A percentile compares a stretch with the other conserved stretches of the same genome.
phyloP scores from a whole-genome alignment of 2,329 filamentous ascomycete species.

The Venturia effusa region DNA sequence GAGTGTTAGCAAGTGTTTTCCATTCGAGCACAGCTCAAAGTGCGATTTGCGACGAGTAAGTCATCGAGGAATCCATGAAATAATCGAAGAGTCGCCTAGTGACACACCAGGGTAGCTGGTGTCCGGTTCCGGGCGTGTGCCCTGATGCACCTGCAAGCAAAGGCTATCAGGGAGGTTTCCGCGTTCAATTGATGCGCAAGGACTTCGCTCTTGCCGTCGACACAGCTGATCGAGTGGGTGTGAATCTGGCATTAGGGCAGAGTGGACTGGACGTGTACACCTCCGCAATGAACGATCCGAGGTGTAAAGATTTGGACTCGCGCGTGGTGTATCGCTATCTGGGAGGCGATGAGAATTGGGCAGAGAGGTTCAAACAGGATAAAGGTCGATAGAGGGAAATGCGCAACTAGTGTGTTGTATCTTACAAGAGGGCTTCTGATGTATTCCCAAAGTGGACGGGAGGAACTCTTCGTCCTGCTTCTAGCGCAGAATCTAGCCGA shows the following conservation, averaged over 20 bases:
- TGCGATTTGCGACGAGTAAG: conserved; percentile 35
- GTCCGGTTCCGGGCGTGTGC: conserved; percentile 40
- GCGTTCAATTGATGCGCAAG: conserved; percentile 49
- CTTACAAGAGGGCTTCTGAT: not conserved
- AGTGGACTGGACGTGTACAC: conserved; percentile 41
- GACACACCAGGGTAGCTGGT: conserved; percentile 21
- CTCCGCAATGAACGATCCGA: conserved; percentile 38
- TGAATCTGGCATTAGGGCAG: conserved; percentile 39
- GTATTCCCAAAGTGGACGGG: not conserved
- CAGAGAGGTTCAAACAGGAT: conserved; percentile 12
- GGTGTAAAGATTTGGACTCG: conserved; percentile 44
- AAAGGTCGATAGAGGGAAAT: not conserved
- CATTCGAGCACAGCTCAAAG: conserved; percentile 42
- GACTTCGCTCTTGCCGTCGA: conserved; percentile 46
- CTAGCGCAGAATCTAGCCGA: not conserved
- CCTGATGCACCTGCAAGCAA: conserved; percentile 37
- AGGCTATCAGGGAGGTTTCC: conserved; percentile 45
- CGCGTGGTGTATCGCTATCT: conserved; percentile 47
- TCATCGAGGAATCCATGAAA: not conserved
- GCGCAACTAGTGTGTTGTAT: not conserved
- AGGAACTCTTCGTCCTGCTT: not conserved
- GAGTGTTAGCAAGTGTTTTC: conserved; percentile 41
- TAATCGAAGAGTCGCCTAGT: not conserved
- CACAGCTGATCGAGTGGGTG: conserved; percentile 42
- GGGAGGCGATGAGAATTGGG: conserved; percentile 43